Evolutionary conservation across 371 early-diverging fungal genomes (phyloP), one percentile per base, ranked within the genome.

Genomic region (Rhizopus delemar): DNA sequence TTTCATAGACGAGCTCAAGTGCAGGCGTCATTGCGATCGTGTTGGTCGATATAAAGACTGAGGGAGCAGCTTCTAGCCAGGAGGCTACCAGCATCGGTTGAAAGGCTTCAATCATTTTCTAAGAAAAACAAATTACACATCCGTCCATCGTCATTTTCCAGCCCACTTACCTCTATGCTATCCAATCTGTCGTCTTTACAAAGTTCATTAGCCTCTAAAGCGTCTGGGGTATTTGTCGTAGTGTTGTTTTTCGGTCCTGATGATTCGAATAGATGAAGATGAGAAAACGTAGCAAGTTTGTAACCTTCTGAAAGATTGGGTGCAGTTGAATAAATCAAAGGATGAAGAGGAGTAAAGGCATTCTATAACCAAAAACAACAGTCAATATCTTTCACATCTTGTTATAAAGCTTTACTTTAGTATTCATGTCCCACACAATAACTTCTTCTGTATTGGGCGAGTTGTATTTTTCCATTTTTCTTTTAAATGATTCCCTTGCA

Each of bases 61-160:
- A 65, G 13, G 90, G 86, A 0, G 88, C 86, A 29, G 88, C 75
- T 59, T 92, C 91, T 12, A 90, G 63, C 91, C 91, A 92, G 0
- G 84, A 70, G 3, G 87, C 85, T 12, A 88, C 79, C 36, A 91
- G 66, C 45, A 87, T 70, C 16, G 90, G 88, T 61, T 86, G 81
- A 15, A 86, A 75, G 3, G 80, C 78, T 9, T 81, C 68, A 22
- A 84, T 80, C 41, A 84, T 66, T 13, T 68, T 55, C 71, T 75
- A 45, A n/a, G 2, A 22, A 34, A 15, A 34, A 16, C 2, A 28
- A 22, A 29, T 28, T 56, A 36, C 33, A 16, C 46, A 36, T 41
- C 29, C 28, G 1, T 22, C 13, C 16, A 4, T 9, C 1, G 22
- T 6, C 12, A 33, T 41, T 3, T 9, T n/a, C 2, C 16, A 3